Base-by-base conservation (phyloP, 176 grass and related monocot genomes). In the Zoysia japonica region DNA sequence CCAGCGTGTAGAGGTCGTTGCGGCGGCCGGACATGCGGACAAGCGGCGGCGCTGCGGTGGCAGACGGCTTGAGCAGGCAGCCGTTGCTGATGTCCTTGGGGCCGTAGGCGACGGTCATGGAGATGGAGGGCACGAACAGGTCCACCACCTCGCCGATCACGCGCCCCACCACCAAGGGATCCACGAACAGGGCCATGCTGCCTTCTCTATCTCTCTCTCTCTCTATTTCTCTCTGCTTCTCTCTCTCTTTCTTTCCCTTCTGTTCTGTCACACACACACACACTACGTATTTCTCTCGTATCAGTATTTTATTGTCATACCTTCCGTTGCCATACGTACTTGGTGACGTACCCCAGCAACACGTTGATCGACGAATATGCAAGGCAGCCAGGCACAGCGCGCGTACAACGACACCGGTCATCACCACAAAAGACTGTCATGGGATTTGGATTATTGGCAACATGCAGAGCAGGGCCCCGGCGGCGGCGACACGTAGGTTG, bases 121-220 rank as follows among this genome's bases (percentile, higher is more conserved):
- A 78, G 36, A 91, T 75, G 62, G 91, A 86, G 2, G 94, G 91
- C 65, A 93, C 87, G 68, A 93, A 97, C 48, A 90, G 79, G 76
- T 97, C 91, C 61, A 97, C 89, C 76, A 97, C 94, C 20, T 97
- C 94, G 0, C 94, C 94, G 83, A 97, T 86, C 61, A 97, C 94
- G 13, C 94, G 73, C 13, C 94, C 91, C 9, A 97, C 89, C 82
- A 93, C 91, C 40, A 97, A 72, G 6, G 94, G 89, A 84, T 97
- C 94, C 41, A 97, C 91, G 67, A 84, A 86, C 35, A 82, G 44
- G 7, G 89, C 79, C 94, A 93, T 90, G 49, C 8, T 8, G 3
- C 0, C 5, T 42, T 17, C 6, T 17, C 6, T 42, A 28, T 28
- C 28, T 28, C 28, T 28, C 28, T 28, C 28, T 28, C 28, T 28